Evolutionary conservation across 352 stramenopile genomes (phyloP).

Genomic region (Phytophthora pinifolia): DNA sequence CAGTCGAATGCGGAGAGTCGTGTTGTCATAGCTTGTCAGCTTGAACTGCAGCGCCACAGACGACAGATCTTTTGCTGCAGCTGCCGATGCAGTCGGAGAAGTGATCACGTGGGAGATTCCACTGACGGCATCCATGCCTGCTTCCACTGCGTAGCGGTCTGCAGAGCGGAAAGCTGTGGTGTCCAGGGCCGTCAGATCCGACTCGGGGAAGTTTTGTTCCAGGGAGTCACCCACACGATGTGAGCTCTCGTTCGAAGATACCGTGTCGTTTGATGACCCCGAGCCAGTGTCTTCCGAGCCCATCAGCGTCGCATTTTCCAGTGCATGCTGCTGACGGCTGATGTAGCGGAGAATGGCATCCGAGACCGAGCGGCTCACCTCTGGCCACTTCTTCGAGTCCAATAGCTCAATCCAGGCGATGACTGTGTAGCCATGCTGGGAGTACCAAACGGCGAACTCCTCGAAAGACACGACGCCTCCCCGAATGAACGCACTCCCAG

Average conservation of each 20-base stretch:
- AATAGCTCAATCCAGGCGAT: constrained; percentile 89
- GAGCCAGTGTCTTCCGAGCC: constrained; percentile 43
- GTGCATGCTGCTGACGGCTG: constrained; percentile 63
- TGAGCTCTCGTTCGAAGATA: constrained; percentile 66
- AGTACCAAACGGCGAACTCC: constrained; percentile 88
- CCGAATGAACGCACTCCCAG: constrained; percentile 67
- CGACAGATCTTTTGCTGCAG: constrained; percentile 55
- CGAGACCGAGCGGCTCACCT: constrained; percentile 55
- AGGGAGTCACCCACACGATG: constrained; percentile 42
- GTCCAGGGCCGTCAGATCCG: constrained; percentile 40
- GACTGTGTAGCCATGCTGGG: constrained; percentile 72
- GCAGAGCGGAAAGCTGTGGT: constrained; percentile 28
- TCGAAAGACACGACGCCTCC: constrained; percentile 82
- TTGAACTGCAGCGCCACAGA: constrained; percentile 86
- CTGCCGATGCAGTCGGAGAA: constrained; percentile 44
- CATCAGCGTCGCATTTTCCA: constrained; percentile 42
- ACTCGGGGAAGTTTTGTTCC: constrained; percentile 45
- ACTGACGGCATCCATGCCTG: constrained; percentile 55
- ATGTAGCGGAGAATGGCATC: constrained; percentile 81
- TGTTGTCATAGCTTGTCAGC: constrained; percentile 86
- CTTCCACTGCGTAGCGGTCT: constrained; percentile 40
- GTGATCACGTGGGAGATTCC: constrained; percentile 66
- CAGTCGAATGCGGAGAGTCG: constrained; percentile 72
- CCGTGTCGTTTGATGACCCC: constrained; percentile 61
- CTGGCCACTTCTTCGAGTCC: constrained; percentile 82